Evolutionary conservation across 2,329 filamentous ascomycete genomes (phyloP).

Genomic region (Colletotrichum orbiculare): DNA sequence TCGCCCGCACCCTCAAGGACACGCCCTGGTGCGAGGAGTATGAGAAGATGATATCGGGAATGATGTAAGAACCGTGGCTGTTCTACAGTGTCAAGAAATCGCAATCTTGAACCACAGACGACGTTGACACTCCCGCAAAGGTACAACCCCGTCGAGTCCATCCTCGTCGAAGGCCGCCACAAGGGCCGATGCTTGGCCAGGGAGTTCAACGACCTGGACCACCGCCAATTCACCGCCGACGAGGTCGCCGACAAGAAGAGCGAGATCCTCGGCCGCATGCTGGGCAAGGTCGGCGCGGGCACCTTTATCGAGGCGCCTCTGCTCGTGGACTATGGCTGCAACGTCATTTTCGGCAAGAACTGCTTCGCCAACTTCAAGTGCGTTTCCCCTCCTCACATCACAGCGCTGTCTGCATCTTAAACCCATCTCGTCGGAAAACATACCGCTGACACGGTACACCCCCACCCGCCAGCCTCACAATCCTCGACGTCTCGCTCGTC

Average conservation of each 20-base stretch:
- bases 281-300: slow-evolving; percentile 59
- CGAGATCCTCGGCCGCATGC: slow-evolving; percentile 56
- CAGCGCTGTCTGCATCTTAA: background rate
- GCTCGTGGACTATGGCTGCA: slow-evolving; percentile 70
- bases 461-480: slow-evolving; percentile 46
- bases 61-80: slow-evolving; percentile 1
- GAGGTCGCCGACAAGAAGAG: slow-evolving; percentile 48
- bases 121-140: slow-evolving; percentile 41
- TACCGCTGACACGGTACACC: background rate
- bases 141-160: slow-evolving; percentile 58
- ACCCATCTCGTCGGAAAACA: background rate
- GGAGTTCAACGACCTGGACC: slow-evolving; percentile 63
- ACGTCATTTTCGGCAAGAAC: slow-evolving; percentile 65
- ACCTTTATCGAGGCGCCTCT: slow-evolving; percentile 68
- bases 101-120: background rate
- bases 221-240: slow-evolving; percentile 55
- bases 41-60: slow-evolving; percentile 34
- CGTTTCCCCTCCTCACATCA: background rate
- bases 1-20: slow-evolving; percentile 8
- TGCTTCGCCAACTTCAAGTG: slow-evolving; percentile 67
- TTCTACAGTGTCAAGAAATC: background rate
- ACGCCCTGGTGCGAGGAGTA: slow-evolving; percentile 28
- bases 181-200: slow-evolving; percentile 60
- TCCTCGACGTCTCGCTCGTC: slow-evolving; percentile 63
- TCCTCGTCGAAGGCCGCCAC: slow-evolving; percentile 58